A percentile compares a stretch with the other conserved stretches of the same genome.
Conservation (phyloP, 2,329 filamentous ascomycete genomes). For the Ciborinia camelliae region DNA sequence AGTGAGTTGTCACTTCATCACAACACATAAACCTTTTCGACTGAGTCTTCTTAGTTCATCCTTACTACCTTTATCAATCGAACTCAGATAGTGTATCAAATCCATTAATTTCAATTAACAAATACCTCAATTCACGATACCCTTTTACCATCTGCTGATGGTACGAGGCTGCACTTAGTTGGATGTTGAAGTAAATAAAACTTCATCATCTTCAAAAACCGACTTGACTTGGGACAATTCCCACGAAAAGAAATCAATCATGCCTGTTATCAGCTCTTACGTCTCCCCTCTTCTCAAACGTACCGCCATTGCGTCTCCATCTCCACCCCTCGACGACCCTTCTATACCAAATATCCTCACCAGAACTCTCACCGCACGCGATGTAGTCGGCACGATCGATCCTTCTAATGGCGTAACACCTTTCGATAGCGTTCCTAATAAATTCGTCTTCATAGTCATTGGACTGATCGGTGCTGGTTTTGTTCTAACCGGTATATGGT, state of each 20-base stretch:
- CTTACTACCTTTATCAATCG: neutral
- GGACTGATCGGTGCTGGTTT: conserved; percentile 77
- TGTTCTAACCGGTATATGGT: conserved; percentile 79
- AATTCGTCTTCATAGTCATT: conserved; percentile 79
- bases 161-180: conserved; percentile 11
- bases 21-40: conserved; percentile 4
- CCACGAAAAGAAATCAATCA: conserved; percentile 19
- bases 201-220: conserved; percentile 2
- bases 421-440: conserved; percentile 53
- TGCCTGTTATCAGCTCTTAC: conserved; percentile 33
- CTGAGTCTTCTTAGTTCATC: neutral
- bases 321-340: conserved; percentile 11
- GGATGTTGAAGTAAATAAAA: conserved; percentile 15
- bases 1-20: conserved; percentile 15
- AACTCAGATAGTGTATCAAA: neutral
- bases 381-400: conserved; percentile 31
- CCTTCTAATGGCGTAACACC: conserved; percentile 50
- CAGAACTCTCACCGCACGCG: conserved; percentile 21
- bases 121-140: neutral
- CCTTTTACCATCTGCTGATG: conserved; percentile 8
- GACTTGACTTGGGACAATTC: neutral
- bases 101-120: neutral
- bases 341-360: neutral
- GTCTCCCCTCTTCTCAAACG: conserved; percentile 30
- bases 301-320: conserved; percentile 7